Percentiles rank a stretch among this genome's conserved stretches.
phyloP scores from a whole-genome alignment of 2,329 filamentous ascomycete species.

The Parafenestella ontariensis region DNA sequence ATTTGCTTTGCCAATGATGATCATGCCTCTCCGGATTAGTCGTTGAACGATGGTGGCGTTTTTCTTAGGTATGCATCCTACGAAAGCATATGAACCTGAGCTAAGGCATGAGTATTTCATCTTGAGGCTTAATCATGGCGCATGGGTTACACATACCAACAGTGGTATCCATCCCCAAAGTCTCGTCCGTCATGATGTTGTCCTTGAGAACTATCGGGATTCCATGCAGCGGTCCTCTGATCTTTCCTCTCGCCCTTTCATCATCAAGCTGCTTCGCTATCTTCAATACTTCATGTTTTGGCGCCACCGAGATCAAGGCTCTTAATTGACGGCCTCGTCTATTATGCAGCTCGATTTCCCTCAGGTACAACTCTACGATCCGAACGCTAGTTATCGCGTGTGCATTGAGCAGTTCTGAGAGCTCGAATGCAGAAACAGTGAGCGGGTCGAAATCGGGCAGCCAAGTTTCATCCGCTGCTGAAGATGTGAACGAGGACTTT shows the following conservation, averaged over 20 bases:
- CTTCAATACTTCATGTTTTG: conserved; percentile 44
- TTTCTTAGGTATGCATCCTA: conserved; percentile 45
- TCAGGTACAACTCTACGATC: conserved; percentile 44
- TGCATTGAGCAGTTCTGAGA: conserved; percentile 41
- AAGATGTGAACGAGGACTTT: conserved; percentile 40
- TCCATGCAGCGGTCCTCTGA: conserved; percentile 51
- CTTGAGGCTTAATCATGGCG: not conserved
- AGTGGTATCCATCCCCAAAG: conserved; percentile 51
- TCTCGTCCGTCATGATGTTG: conserved; percentile 49
- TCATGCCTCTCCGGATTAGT: conserved; percentile 48
- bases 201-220: conserved; percentile 54
- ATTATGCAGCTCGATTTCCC: conserved; percentile 46
- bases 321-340: conserved; percentile 43
- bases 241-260: conserved; percentile 46
- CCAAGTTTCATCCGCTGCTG: conserved; percentile 27
- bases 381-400: conserved; percentile 43
- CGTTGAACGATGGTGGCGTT: conserved; percentile 50
- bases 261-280: conserved; percentile 50
- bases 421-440: conserved; percentile 37
- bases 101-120: not conserved
- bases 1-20: conserved; percentile 54
- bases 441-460: conserved; percentile 44
- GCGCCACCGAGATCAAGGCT: conserved; percentile 50
- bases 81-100: conserved; percentile 47
- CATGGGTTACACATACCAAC: conserved; percentile 37